These are phyloP conservation scores for Pseudognaphalium luteoalbum DNA, from an alignment of 129 eudicot species.

Conservation along the genomic window DNA sequence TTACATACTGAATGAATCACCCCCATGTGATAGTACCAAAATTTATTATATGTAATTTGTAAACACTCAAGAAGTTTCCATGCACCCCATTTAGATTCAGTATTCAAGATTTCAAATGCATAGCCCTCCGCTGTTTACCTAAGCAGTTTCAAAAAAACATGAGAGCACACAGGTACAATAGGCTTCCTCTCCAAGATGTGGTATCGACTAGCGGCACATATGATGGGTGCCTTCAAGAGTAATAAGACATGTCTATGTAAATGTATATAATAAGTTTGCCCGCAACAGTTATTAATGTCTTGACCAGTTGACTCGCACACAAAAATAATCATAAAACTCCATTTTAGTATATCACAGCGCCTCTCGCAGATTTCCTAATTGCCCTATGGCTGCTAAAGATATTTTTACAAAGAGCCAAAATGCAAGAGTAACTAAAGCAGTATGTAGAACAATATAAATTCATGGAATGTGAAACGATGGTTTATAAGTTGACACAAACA, in stretches of 20 bases:
- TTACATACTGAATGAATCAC: neutral
- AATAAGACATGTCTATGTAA: no score
- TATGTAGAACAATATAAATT: neutral
- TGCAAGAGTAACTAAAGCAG: neutral
- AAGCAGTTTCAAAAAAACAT: neutral
- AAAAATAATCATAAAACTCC: no score
- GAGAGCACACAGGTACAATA: no score
- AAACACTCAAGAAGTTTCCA: conserved; percentile 1
- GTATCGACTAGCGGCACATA: no score
- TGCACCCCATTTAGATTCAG: neutral
- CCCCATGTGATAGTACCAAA: conserved; percentile 13
- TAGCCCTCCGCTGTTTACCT: conserved; percentile 30
- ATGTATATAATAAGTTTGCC: no score
- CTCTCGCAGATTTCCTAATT: no score
- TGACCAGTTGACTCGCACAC: no score
- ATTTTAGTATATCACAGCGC: no score
- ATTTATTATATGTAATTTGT: neutral
- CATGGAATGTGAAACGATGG: neutral
- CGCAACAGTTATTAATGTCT: no score
- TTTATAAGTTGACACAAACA: neutral
- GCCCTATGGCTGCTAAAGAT: neutral
- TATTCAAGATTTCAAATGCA: conserved; percentile 15
- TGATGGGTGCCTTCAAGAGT: no score
- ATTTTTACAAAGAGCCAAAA: neutral
- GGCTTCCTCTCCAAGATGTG: no score